Base-by-base conservation (phyloP, 805 yeast species). In the Metschnikowia picachoensis region DNA sequence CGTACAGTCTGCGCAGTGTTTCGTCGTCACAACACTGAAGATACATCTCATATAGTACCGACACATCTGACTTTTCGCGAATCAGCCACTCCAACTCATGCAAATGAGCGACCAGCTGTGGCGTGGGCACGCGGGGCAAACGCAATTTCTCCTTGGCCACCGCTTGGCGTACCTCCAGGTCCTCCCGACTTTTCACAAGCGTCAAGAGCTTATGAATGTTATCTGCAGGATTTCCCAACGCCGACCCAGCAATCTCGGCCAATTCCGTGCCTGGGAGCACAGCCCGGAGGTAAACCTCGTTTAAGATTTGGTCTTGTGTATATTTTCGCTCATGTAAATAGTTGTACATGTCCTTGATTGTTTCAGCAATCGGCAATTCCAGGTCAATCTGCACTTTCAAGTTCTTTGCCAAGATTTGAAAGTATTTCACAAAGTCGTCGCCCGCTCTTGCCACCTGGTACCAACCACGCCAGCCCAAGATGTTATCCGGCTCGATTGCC, bases 381-480 rank as follows among this genome's bases (percentile, higher is more conserved):
- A 75, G 73, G 9, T 67, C 65, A 1, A 68, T 42, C 39, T 78
- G 60, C 1, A 73, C 53, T 15, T 70, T 64, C 20, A 80, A 67
- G 49, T 76, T 74, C 4, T 68, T 64, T 2, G 77, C 71, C 44
- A 78, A 59, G 6, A 77, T 69, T 0, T 62, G 55, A 56, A 85
- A 83, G 60, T 77, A 82, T 2, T 63, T 46, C 4, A 60, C 56
- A 51, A 66, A 68, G 44, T 78, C 74, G 3, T 68, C 60, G 30
- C 56, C 53, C 11, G 64, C 56, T 44, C 66, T 65, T 10, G 66
- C 70, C 0, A 80, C 62, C 39, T 78, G 75, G 48, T 81, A 65
- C 48, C 83, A 72, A 1, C 98, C 98, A 58, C 87, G 88, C 95
- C 94, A 91, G 0, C 90, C 95, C 25, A 78, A 61, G 1, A 80